Evolutionary conservation across 768 basidiomycete genomes (phyloP).

Genomic region (Sarcodon aspratus): DNA sequence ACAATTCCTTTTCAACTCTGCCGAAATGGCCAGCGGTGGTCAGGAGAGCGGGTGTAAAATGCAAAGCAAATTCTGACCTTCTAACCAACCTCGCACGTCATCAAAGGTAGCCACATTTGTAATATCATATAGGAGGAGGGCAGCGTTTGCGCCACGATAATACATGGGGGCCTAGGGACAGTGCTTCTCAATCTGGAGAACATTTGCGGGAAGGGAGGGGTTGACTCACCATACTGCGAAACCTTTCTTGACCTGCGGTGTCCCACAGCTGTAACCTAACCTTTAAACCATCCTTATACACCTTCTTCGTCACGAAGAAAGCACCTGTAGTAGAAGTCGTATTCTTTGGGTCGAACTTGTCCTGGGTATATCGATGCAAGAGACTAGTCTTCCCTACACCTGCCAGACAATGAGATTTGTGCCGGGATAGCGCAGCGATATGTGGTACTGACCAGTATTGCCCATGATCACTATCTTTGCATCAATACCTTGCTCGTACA

Average conservation of each 20-base stretch:
- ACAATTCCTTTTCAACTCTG: slow-evolving; percentile 87
- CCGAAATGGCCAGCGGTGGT: slow-evolving; percentile 1
- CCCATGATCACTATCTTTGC: slow-evolving; percentile 96
- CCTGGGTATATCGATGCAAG: slow-evolving; percentile 81
- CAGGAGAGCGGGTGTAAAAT: background rate
- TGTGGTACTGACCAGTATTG: slow-evolving; percentile 40
- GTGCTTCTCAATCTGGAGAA: slow-evolving; percentile 6
- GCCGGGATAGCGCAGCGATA: background rate
- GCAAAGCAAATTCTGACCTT: slow-evolving; percentile 41
- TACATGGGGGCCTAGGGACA: slow-evolving; percentile 79
- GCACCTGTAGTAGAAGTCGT: slow-evolving; percentile 88
- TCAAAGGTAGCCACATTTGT: slow-evolving; percentile 83
- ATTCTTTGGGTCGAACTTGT: slow-evolving; percentile 82
- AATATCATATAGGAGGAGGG: slow-evolving; percentile 90
- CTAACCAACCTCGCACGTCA: slow-evolving; percentile 85
- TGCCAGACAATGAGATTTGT: slow-evolving; percentile 15
- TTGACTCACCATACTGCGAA: slow-evolving; percentile 70
- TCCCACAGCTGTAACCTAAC: slow-evolving; percentile 88
- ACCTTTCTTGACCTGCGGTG: slow-evolving; percentile 89
- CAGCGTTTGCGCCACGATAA: slow-evolving; percentile 92
- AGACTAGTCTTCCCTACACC: slow-evolving; percentile 92
- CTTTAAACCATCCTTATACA: slow-evolving; percentile 72
- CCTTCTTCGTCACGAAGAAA: slow-evolving; percentile 90
- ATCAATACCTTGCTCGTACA: slow-evolving; percentile 80
- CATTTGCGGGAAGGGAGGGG: slow-evolving; percentile 1